Base-by-base conservation (phyloP, 2,329 filamentous ascomycete species). In the Purpureocillium takamizusanense region DNA sequence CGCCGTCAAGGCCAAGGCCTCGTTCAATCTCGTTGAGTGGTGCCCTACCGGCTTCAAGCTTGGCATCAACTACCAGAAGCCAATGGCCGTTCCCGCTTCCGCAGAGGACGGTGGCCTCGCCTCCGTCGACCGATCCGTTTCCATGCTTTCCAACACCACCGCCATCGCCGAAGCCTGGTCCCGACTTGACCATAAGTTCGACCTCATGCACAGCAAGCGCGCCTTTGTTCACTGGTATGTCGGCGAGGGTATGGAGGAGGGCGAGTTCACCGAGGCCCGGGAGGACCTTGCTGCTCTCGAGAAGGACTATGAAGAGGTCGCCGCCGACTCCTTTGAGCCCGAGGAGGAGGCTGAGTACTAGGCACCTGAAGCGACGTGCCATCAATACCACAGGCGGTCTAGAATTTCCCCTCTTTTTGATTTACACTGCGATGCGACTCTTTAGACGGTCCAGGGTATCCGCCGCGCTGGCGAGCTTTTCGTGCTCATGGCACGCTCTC, bases 181-280 rank as follows among this genome's bases (percentile, higher is more conserved):
- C 43, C 75, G 78, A 46, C 72, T 84, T 35, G 78, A 83, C 64
- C 69, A 81, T 72, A 84, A 84, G 68, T 84, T 85, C 62, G 80
- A 84, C 52, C 79, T 84, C 53, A 84, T 84, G 81, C 83, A 84
- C 72, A 80, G 74, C 66, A 84, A 84, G 74, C 79, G 81, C 49
- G 80, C 81, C 43, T 84, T 85, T 52, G 80, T 84, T 33, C 80
- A 85, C 66, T 84, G 81, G 81, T 85, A 85, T 50, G 86, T 92
- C 38, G 86, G 86, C 49, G 86, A 92, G 68, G 86, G 86, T 67
- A 92, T 92, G 86, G 86, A 92, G 69, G 86, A 92, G 62, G 86
- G 86, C 53, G 86, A 92, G 64, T 92, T 92, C 69, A 84, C 81
- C 46, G 86, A 92, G 65, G 86, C 86, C 45, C 81, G 86, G 51